Percentiles rank a stretch among this genome's conserved stretches.
These are phyloP conservation scores for Globisporangium nunn DNA, from an alignment of 352 stramenopile genomes.

Conservation along the genomic window DNA sequence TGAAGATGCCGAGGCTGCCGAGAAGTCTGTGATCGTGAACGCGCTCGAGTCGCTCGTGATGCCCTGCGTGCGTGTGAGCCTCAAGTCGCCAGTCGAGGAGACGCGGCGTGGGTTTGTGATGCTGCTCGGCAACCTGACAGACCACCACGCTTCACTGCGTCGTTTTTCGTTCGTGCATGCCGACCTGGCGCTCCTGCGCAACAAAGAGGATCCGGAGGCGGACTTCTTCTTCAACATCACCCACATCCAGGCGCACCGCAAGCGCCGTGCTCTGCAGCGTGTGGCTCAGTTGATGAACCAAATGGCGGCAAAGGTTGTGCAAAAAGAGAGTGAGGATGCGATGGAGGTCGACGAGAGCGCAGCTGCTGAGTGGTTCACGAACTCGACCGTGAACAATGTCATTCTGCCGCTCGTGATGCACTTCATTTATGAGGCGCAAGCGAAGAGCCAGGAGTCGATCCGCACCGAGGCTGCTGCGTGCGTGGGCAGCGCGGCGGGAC, in stretches of 20 bases:
- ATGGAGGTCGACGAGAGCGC: constrained; percentile 13
- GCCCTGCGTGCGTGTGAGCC: constrained; percentile 77
- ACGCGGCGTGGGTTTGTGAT: constrained; percentile 80
- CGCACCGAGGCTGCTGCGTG: constrained; percentile 91
- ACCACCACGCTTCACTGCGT: constrained; percentile 26
- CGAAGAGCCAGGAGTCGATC: constrained; percentile 90
- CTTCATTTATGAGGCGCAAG: constrained; percentile 93
- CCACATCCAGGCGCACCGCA: constrained; percentile 97
- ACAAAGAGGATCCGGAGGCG: constrained; percentile 86
- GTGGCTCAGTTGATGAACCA: constrained; percentile 84
- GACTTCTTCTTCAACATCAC: constrained; percentile 99
- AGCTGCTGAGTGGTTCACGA: constrained; percentile 45
- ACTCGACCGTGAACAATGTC: constrained; percentile 90
- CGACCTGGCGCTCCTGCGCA: constrained; percentile 63
- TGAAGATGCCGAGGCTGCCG: constrained; percentile 8
- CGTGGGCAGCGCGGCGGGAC: constrained; percentile 84
- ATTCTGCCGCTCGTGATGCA: constrained; percentile 94
- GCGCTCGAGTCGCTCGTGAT: constrained; percentile 86
- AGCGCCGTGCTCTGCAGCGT: constrained; percentile 87
- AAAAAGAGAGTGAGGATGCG: constrained; percentile 9
- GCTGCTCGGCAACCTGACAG: constrained; percentile 66
- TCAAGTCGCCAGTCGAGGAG: constrained; percentile 72
- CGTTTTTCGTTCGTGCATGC: constrained; percentile 53
- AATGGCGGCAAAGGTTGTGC: constrained; percentile 37
- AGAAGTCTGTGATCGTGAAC: constrained; percentile 50